phyloP scores from a whole-genome alignment of 768 basidiomycete species.

The Porpolomopsis calyptriformis region DNA sequence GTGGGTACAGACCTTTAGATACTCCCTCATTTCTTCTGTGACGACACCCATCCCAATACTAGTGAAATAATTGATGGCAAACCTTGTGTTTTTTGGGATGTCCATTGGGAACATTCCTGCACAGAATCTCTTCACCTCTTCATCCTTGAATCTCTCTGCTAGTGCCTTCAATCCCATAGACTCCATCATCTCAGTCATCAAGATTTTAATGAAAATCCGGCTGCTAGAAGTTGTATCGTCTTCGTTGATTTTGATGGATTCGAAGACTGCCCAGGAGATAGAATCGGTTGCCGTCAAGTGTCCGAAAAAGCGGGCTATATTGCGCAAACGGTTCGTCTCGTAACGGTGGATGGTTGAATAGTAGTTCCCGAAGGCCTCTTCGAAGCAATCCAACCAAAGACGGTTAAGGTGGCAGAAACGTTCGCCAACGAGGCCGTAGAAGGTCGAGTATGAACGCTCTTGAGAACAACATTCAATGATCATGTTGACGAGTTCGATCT shows the following conservation, averaged over 20 bases:
- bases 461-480: slow-evolving; percentile 99
- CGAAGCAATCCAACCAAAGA: slow-evolving; percentile 84
- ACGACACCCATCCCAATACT: slow-evolving; percentile 82
- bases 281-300: slow-evolving; percentile 81
- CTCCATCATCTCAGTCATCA: slow-evolving; percentile 94
- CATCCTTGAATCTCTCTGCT: slow-evolving; percentile 85
- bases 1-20: slow-evolving; percentile 57
- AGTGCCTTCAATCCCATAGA: slow-evolving; percentile 80
- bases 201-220: slow-evolving; percentile 95
- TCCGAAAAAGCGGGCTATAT: slow-evolving; percentile 95
- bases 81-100: slow-evolving; percentile 92
- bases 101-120: slow-evolving; percentile 90
- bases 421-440: slow-evolving; percentile 93
- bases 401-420: slow-evolving; percentile 95
- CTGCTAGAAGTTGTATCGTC: slow-evolving; percentile 94
- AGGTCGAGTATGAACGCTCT: slow-evolving; percentile 95
- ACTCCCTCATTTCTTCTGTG: slow-evolving; percentile 96
- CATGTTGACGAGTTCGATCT: slow-evolving; percentile 98
- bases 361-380: slow-evolving; percentile 79
- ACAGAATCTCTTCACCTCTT: slow-evolving; percentile 64
- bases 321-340: slow-evolving; percentile 95
- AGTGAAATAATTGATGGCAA: slow-evolving; percentile 97
- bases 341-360: slow-evolving; percentile 97
- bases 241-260: slow-evolving; percentile 86
- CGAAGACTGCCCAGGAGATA: slow-evolving; percentile 80